A percentile compares a stretch with the other conserved stretches of the same genome.
These are phyloP conservation scores for Pleurotus djamor DNA, from an alignment of 768 basidiomycete species.

Conservation along the genomic window DNA sequence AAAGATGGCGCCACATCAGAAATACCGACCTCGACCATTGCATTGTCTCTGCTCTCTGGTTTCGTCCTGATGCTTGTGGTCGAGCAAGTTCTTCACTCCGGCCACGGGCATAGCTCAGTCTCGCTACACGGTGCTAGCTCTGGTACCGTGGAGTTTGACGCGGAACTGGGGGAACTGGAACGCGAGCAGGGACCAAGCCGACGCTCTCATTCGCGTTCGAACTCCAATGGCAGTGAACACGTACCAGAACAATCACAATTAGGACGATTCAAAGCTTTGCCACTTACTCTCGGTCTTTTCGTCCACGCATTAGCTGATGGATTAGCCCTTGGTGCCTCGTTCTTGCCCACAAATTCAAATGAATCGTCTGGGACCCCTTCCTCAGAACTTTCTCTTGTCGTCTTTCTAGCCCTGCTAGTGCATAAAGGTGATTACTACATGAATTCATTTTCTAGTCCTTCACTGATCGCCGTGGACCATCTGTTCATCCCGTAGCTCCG, in stretches of 20 bases:
- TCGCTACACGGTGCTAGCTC: slow-evolving; percentile 13
- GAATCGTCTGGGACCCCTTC: slow-evolving; percentile 19
- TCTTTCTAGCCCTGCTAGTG: slow-evolving; percentile 88
- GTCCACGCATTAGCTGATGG: slow-evolving; percentile 92
- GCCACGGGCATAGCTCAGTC: slow-evolving; percentile 34
- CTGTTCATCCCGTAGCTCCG: slow-evolving; percentile 55
- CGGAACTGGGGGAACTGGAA: slow-evolving; percentile 60
- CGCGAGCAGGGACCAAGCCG: slow-evolving; percentile 30
- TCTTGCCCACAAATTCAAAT: slow-evolving; percentile 29
- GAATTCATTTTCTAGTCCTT: background rate
- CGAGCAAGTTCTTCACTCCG: slow-evolving; percentile 56
- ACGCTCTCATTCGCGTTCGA: slow-evolving; percentile 6
- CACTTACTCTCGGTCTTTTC: slow-evolving; percentile 83
- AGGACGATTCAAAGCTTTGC: slow-evolving; percentile 40
- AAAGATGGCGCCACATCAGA: slow-evolving; percentile 18
- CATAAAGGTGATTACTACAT: slow-evolving; percentile 70
- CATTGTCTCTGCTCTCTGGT: slow-evolving; percentile 63
- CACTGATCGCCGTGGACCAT: background rate
- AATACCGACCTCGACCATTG: slow-evolving; percentile 52
- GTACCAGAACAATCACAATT: background rate
- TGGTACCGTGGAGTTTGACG: slow-evolving; percentile 43
- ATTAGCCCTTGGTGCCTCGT: slow-evolving; percentile 84
- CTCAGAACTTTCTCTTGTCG: slow-evolving; percentile 67
- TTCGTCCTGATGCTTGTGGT: slow-evolving; percentile 64
- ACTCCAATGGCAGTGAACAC: slow-evolving; percentile 12